Conservation (phyloP, 2,329 filamentous ascomycete species). For the Aspergillus candidus region DNA sequence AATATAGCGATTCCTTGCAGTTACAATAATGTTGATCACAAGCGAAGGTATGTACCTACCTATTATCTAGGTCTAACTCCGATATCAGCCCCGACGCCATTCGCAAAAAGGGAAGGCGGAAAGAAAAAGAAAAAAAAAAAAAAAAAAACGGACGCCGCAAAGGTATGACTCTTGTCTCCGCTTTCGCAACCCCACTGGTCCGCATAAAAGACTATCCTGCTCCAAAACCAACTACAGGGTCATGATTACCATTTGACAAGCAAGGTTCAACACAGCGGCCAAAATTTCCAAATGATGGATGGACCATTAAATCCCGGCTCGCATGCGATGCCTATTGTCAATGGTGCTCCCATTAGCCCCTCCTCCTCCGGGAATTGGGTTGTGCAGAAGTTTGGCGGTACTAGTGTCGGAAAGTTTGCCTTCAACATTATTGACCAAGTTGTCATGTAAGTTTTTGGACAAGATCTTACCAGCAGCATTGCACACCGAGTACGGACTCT, state of each 20-base stretch:
- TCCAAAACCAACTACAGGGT: slow-evolving; percentile 14
- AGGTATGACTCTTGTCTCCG: slow-evolving; percentile 19
- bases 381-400: slow-evolving; percentile 93
- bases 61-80: slow-evolving; percentile 2
- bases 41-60: too few relatives aligned
- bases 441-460: slow-evolving; percentile 47
- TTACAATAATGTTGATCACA: background rate
- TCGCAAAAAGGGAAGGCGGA: slow-evolving; percentile 11
- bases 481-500: background rate
- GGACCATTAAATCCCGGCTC: slow-evolving; percentile 7
- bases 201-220: slow-evolving; percentile 18
- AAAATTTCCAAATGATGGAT: slow-evolving; percentile 13
- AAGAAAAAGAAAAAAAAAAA: slow-evolving; percentile 12
- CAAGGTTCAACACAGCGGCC: slow-evolving; percentile 7
- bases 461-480: slow-evolving; percentile 1
- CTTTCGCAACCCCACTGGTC: slow-evolving; percentile 23
- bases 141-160: slow-evolving; percentile 12
- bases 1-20: too few relatives aligned
- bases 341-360: slow-evolving; percentile 11
- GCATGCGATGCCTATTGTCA: slow-evolving; percentile 11
- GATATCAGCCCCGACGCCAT: slow-evolving; percentile 8
- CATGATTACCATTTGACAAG: slow-evolving; percentile 3
- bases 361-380: slow-evolving; percentile 56
- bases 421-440: slow-evolving; percentile 68
- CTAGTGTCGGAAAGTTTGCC: slow-evolving; percentile 90